These are phyloP conservation scores for Barnettozyma pratensis DNA, from an alignment of 805 yeast species.

Conservation along the genomic window DNA sequence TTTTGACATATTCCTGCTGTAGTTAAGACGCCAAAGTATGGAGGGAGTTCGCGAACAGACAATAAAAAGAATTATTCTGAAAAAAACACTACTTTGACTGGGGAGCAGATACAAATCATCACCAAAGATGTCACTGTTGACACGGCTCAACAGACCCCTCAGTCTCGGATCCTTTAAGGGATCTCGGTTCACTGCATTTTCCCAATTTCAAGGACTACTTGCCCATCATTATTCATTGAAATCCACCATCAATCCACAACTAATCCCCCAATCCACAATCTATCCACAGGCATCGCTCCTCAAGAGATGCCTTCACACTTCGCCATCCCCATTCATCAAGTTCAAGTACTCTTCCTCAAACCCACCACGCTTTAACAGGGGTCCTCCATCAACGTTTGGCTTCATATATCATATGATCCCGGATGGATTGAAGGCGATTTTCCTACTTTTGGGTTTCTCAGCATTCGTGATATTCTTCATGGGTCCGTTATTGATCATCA, in stretches of 20 bases:
- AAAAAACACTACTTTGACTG: too few species aligned
- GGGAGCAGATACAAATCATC: too few species aligned
- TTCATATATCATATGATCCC: conserved; percentile 11
- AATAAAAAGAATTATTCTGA: too few species aligned
- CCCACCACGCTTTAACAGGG: conserved; percentile 15
- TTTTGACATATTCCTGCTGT: too few species aligned
- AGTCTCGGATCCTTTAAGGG: too few species aligned
- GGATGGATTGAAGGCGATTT: conserved; percentile 9
- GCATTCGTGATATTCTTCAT: conserved; percentile 14
- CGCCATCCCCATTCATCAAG: not conserved
- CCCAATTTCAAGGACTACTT: too few species aligned
- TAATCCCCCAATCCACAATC: not conserved
- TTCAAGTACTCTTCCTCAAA: not conserved
- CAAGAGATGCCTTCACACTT: not conserved
- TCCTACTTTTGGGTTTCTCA: conserved; percentile 9
- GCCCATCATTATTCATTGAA: not conserved
- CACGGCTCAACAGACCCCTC: too few species aligned
- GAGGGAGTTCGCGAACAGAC: too few species aligned
- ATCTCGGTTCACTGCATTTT: too few species aligned
- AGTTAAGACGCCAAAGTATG: not conserved
- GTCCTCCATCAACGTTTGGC: conserved; percentile 11
- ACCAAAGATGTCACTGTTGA: too few species aligned
- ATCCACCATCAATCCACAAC: not conserved
- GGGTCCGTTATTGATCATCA: conserved; percentile 21
- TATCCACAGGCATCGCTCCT: not conserved